Percentiles rank a stretch among this genome's conserved stretches.
Conservation (phyloP, 345 rosid genomes). For the Anastatica hierochuntica region DNA sequence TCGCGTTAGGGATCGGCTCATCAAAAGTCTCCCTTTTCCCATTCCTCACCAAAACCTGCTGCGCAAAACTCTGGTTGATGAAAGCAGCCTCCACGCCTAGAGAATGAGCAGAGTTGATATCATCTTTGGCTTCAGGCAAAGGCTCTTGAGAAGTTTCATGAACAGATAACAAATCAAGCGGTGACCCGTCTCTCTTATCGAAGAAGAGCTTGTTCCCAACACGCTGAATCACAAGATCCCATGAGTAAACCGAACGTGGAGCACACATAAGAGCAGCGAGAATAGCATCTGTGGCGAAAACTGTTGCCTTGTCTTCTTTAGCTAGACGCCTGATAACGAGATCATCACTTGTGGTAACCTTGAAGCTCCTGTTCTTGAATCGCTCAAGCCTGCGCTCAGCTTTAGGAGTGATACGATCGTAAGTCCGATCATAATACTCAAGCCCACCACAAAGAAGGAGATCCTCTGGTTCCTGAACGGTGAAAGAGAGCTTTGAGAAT, state of each 20-base stretch:
- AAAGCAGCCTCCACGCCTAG: constrained; percentile 74
- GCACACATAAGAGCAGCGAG: constrained; percentile 84
- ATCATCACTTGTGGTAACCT: constrained; percentile 93
- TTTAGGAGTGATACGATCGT: constrained; percentile 82
- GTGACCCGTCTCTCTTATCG: constrained; percentile 88
- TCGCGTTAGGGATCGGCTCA: constrained; percentile 84
- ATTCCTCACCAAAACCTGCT: constrained; percentile 78
- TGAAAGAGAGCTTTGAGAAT: constrained; percentile 70
- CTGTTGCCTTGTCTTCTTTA: constrained; percentile 88
- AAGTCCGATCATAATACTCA: constrained; percentile 55
- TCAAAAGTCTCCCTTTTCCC: constrained; percentile 77
- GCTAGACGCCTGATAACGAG: constrained; percentile 83
- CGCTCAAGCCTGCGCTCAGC: constrained; percentile 78
- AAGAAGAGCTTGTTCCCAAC: constrained; percentile 93
- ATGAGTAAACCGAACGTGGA: constrained; percentile 86
- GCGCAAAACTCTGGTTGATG: constrained; percentile 32
- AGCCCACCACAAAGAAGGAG: constrained; percentile 67
- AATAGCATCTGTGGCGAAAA: constrained; percentile 80
- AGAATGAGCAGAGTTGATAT: constrained; percentile 29
- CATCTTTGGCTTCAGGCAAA: constrained; percentile 24
- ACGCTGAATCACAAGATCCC: constrained; percentile 93
- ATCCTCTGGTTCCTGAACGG: constrained; percentile 81
- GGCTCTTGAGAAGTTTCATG: constrained; percentile 97
- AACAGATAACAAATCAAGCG: constrained; percentile 73
- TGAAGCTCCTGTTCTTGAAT: constrained; percentile 82